phyloP scores from a whole-genome alignment of 148 eudicot species.

The Cornus florida region DNA sequence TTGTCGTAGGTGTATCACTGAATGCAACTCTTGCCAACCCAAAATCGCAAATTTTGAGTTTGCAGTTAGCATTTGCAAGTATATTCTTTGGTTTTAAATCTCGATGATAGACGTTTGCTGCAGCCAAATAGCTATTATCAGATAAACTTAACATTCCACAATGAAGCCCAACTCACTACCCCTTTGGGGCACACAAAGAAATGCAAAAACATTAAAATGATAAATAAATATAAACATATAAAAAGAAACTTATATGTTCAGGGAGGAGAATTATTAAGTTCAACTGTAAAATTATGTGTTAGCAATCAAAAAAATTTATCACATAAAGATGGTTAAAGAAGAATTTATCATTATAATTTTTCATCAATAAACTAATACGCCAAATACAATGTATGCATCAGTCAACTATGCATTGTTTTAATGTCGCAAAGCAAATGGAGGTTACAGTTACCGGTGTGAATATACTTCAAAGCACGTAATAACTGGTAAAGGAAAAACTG shows the following conservation, averaged over 20 bases:
- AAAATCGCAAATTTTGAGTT: conserved; percentile 73
- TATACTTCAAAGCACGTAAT: conserved; percentile 62
- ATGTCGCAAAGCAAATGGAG: conserved; percentile 1
- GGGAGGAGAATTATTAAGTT: not conserved
- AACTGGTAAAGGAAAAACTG: conserved; percentile 67
- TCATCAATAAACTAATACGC: not conserved
- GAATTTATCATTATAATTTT: not conserved
- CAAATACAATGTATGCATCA: not conserved
- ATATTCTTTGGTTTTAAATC: conserved; percentile 71
- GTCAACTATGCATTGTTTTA: not conserved
- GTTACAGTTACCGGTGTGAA: conserved; percentile 49
- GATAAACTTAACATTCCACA: not conserved
- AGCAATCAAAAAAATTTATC: not conserved
- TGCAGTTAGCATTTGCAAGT: conserved; percentile 71
- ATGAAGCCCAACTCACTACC: not conserved
- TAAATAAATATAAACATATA: not conserved
- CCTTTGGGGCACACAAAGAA: not conserved
- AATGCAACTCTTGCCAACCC: conserved; percentile 78
- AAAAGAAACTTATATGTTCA: not conserved
- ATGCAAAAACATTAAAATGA: not conserved
- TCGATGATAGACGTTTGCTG: conserved; percentile 74
- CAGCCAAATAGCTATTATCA: conserved; percentile 22
- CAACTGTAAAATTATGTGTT: not conserved
- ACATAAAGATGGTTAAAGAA: not conserved
- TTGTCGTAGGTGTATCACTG: conserved; percentile 66